A percentile compares a stretch with the other conserved stretches of the same genome.
These are phyloP conservation scores for Dysphania ambrosioides DNA, from an alignment of 148 eudicot species.

Conservation along the genomic window DNA sequence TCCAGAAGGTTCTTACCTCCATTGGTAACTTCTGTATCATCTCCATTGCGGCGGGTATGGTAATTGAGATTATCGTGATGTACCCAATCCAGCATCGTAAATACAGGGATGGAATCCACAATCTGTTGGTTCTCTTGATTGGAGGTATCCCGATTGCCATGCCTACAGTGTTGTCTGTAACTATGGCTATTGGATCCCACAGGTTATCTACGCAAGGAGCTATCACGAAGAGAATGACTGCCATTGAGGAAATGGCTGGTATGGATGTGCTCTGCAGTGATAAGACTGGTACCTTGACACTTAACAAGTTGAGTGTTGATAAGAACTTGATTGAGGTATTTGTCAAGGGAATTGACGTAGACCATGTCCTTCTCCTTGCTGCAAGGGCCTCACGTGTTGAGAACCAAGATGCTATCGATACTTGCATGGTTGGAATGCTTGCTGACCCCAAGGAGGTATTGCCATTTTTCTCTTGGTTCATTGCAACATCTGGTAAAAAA, in stretches of 20 bases:
- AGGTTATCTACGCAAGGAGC: constrained; percentile 93
- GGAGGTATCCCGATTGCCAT: constrained; percentile 98
- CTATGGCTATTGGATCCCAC: constrained; percentile 99
- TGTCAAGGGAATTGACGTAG: constrained; percentile 76
- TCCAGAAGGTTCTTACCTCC: constrained; percentile 90
- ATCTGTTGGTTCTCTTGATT: constrained; percentile 83
- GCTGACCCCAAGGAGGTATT: constrained; percentile 96
- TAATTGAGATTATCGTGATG: constrained; percentile 81
- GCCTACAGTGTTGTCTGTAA: constrained; percentile 95
- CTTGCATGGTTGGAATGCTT: constrained; percentile 88
- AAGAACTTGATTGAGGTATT: constrained; percentile 84
- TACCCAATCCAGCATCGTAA: constrained; percentile 83
- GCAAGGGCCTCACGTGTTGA: constrained; percentile 93
- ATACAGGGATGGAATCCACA: constrained; percentile 82
- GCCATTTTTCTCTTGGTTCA: background rate
- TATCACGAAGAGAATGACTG: constrained; percentile 98
- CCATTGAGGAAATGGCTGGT: constrained; percentile 99
- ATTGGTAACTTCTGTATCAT: constrained; percentile 92
- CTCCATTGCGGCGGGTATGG: constrained; percentile 86
- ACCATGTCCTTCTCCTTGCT: constrained; percentile 67
- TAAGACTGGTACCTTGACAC: constrained; percentile 93
- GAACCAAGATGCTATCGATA: constrained; percentile 97
- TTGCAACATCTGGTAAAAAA: background rate
- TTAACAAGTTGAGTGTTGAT: constrained; percentile 86
- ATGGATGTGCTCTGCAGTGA: constrained; percentile 99